Conservation (phyloP, 305 asterid species). For the Solanum hybrid region DNA sequence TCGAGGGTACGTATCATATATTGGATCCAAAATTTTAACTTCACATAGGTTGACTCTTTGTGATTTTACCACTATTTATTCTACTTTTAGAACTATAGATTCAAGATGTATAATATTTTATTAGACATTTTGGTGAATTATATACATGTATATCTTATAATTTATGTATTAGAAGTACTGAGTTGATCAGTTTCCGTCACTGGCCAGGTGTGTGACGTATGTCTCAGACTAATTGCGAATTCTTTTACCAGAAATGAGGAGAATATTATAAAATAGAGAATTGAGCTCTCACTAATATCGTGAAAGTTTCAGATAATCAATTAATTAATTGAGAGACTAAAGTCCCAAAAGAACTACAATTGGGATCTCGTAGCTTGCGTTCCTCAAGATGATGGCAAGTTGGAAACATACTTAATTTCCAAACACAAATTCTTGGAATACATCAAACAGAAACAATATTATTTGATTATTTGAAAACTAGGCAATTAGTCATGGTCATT, state of each 20-base stretch:
- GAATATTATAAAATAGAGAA: no score
- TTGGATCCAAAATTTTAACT: not conserved
- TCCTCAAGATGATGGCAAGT: not conserved
- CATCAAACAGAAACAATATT: not conserved
- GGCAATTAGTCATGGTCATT: not conserved
- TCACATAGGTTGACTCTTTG: not conserved
- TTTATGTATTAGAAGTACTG: not conserved
- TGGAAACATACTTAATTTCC: not conserved
- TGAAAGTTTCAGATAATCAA: not conserved
- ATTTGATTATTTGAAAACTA: not conserved
- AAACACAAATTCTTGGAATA: not conserved
- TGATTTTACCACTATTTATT: not conserved
- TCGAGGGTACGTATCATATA: not conserved
- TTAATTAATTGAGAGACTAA: not conserved
- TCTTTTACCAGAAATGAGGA: not conserved
- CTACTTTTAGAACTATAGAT: not conserved
- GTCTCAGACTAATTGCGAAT: not conserved
- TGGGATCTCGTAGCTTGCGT: not conserved
- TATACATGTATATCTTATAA: not conserved
- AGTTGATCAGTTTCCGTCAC: not conserved
- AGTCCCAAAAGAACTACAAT: not conserved
- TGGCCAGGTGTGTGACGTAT: not conserved
- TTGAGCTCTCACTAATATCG: accelerated
- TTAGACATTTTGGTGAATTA: not conserved
- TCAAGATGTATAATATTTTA: not conserved